A percentile compares a stretch with the other conserved stretches of the same genome.
phyloP scores from a whole-genome alignment of 2,329 filamentous ascomycete species.

The Colletotrichum musae region DNA sequence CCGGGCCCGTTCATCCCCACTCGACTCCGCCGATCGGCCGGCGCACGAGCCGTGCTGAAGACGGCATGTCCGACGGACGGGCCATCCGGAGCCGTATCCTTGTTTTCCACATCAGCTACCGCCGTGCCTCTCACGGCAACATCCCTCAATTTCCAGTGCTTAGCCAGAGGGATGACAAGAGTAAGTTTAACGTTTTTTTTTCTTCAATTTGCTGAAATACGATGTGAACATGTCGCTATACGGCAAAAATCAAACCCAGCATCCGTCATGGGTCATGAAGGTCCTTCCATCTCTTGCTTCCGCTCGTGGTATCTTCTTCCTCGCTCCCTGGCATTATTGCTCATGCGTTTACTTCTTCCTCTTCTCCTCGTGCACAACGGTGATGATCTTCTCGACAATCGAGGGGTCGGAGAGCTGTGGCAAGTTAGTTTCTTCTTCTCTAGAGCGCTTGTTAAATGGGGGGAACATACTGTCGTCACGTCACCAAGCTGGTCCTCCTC shows the following conservation, averaged over 20 bases:
- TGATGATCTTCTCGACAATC: conserved; percentile 92
- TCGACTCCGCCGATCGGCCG: conserved; percentile 5
- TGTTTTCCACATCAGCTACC: too few species aligned
- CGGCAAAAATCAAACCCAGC: conserved; percentile 13
- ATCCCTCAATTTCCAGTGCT: neutral
- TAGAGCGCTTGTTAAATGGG: neutral
- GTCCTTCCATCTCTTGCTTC: conserved; percentile 10
- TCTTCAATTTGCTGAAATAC: conserved; percentile 10
- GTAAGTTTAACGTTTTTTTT: conserved; percentile 18
- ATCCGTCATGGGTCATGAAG: conserved; percentile 8
- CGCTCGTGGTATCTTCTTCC: conserved; percentile 30
- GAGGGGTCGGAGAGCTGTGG: conserved; percentile 86
- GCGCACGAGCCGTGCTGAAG: conserved; percentile 1
- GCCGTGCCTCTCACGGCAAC: too few species aligned
- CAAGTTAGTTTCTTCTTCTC: conserved; percentile 32
- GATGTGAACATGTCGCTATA: conserved; percentile 15
- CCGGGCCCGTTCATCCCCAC: neutral
- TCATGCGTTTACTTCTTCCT: conserved; percentile 62
- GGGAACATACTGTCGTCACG: conserved; percentile 82
- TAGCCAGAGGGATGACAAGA: neutral
- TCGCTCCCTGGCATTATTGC: neutral
- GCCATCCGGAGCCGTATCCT: too few species aligned
- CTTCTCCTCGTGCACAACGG: conserved; percentile 77
- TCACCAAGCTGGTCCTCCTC: conserved; percentile 98
- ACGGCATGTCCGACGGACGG: neutral